Evolutionary conservation across 2,329 filamentous ascomycete genomes (phyloP).

Genomic region (Fusarium irregulare): DNA sequence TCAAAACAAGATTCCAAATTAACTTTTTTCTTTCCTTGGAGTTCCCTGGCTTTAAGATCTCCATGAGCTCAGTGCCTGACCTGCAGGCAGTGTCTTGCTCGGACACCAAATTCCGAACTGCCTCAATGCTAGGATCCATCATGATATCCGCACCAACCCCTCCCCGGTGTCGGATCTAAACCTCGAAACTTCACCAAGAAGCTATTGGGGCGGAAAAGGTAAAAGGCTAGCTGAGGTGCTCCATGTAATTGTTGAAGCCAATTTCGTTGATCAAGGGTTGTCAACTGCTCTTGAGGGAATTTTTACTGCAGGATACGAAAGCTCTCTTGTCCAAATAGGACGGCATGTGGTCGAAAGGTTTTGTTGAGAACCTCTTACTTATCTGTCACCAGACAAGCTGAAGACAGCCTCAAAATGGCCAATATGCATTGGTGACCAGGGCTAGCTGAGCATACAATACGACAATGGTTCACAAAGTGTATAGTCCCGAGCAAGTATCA

Average conservation of each 20-base stretch:
- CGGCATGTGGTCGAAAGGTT: neutral
- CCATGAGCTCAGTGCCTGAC: neutral
- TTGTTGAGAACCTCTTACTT: conserved; percentile 18
- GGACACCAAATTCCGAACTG: conserved; percentile 43
- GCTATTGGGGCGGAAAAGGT: conserved; percentile 43
- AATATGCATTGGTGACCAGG: neutral
- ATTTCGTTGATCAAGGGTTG: conserved; percentile 15
- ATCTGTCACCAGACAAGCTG: conserved; percentile 26
- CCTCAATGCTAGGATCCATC: conserved; percentile 7
- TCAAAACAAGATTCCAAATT: neutral
- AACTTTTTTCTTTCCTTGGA: neutral
- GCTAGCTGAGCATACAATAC: neutral
- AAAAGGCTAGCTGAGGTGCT: conserved; percentile 6
- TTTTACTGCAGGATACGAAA: conserved; percentile 18
- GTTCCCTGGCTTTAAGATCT: neutral
- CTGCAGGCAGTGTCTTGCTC: conserved; percentile 5
- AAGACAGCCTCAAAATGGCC: neutral
- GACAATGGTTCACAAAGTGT: neutral
- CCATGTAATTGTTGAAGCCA: conserved; percentile 18
- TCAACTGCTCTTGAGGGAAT: conserved; percentile 39
- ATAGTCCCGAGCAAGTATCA: too few relatives aligned
- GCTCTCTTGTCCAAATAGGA: neutral
- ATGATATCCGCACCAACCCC: conserved; percentile 39
- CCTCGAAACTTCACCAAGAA: conserved; percentile 28
- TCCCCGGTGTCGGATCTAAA: conserved; percentile 45